Evolutionary conservation across 2,329 filamentous ascomycete species (phyloP).

Genomic region (Colletotrichum sublineola): DNA sequence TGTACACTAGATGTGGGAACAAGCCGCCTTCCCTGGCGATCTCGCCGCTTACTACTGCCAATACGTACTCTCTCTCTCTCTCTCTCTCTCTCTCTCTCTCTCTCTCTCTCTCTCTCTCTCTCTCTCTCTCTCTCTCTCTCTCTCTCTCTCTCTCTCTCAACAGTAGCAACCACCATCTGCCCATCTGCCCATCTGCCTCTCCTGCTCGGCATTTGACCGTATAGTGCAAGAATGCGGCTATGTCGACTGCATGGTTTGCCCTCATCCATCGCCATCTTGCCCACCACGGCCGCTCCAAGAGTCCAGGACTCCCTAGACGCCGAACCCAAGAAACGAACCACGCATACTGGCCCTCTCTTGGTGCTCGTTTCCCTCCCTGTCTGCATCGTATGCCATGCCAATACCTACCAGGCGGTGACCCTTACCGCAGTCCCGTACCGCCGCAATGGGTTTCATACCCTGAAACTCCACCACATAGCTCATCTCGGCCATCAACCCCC

Average conservation of each 20-base stretch:
- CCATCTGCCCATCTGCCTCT: too few relatives aligned
- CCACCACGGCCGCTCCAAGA: too few relatives aligned
- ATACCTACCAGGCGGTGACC: conserved; percentile 1
- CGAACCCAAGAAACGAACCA: not conserved
- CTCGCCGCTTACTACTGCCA: not conserved
- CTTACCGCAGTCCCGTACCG: conserved; percentile 31
- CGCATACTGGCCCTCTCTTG: not conserved
- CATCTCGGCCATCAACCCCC: conserved; percentile 36
- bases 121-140: not conserved
- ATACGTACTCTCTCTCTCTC: not conserved
- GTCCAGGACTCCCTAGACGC: too few relatives aligned
- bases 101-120: not conserved
- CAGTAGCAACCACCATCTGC: too few relatives aligned
- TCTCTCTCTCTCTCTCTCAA: not conserved
- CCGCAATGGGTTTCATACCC: conserved; percentile 39
- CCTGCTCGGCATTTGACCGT: too few relatives aligned
- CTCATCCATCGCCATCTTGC: not conserved
- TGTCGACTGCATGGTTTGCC: not conserved
- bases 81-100: not conserved
- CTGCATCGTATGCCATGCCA: not conserved
- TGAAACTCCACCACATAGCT: conserved; percentile 39
- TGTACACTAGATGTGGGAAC: not conserved
- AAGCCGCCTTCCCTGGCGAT: conserved; percentile 13
- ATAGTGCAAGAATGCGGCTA: not conserved
- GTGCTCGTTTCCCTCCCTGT: not conserved